Evolutionary conservation across 2,329 filamentous ascomycete genomes (phyloP).

Genomic region (Escovopsis sp.): DNA sequence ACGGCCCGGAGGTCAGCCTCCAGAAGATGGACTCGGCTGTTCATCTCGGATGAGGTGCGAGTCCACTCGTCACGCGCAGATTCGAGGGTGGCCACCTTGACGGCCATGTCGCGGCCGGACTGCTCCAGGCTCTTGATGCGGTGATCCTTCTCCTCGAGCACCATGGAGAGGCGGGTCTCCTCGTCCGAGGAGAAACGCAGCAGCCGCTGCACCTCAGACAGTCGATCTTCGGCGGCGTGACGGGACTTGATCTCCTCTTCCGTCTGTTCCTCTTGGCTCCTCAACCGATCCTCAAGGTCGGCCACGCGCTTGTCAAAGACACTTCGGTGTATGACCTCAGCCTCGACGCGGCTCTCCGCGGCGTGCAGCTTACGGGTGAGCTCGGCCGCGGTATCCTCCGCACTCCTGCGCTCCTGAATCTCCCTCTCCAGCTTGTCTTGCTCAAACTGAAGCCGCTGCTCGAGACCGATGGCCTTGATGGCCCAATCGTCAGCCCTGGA

Average conservation of each 20-base stretch:
- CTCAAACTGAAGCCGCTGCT: conserved; percentile 37
- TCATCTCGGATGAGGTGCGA: conserved; percentile 40
- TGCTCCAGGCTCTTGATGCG: conserved; percentile 48
- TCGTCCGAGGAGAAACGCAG: conserved; percentile 59
- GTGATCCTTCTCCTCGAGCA: conserved; percentile 54
- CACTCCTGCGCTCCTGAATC: conserved; percentile 30
- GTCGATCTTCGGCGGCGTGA: conserved; percentile 54
- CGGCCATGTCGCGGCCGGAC: conserved; percentile 35
- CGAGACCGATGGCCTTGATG: conserved; percentile 40
- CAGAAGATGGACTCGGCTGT: conserved; percentile 36
- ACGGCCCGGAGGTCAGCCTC: conserved; percentile 42
- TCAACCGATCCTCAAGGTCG: conserved; percentile 55
- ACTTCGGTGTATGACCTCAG: conserved; percentile 46
- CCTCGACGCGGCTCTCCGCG: conserved; percentile 43
- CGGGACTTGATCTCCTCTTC: conserved; percentile 50
- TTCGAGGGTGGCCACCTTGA: conserved; percentile 53
- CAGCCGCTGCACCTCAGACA: conserved; percentile 57
- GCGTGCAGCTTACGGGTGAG: conserved; percentile 39
- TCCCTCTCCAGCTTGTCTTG: conserved; percentile 36
- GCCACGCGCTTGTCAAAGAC: conserved; percentile 45
- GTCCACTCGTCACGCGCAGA: conserved; percentile 45
- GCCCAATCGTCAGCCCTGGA: conserved; percentile 36
- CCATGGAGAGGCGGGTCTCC: conserved; percentile 50
- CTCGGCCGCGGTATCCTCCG: conserved; percentile 39
- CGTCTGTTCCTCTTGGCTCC: conserved; percentile 44